Percentiles rank a stretch among this genome's conserved stretches.
Conservation (phyloP, 2,329 filamentous ascomycete species). For the Sphaceloma murrayae region DNA sequence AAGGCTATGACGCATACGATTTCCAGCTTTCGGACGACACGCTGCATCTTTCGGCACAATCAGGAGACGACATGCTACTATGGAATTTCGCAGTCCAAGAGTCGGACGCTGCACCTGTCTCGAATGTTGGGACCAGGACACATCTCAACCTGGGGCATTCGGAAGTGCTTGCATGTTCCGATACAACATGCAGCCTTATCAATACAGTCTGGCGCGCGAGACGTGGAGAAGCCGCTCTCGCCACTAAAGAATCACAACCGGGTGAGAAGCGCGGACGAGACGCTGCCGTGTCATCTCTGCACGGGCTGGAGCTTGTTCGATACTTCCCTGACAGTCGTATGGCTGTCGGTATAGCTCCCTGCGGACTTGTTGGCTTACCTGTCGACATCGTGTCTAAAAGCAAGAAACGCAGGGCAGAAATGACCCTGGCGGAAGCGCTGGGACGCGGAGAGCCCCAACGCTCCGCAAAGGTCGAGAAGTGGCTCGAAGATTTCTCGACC, state of each 20-base stretch:
- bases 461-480: conserved; percentile 14
- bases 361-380: conserved; percentile 58
- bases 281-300: background rate
- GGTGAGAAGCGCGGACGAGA: conserved; percentile 4
- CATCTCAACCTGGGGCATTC: background rate
- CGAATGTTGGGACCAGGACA: background rate
- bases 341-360: conserved; percentile 54
- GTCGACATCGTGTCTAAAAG: conserved; percentile 30
- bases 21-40: conserved; percentile 9
- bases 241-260: background rate
- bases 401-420: conserved; percentile 30
- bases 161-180: background rate
- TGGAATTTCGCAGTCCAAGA: background rate
- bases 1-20: background rate
- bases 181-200: background rate
- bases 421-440: conserved; percentile 60
- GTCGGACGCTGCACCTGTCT: background rate
- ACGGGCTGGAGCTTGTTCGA: background rate
- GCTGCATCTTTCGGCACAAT: background rate
- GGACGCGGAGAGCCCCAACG: conserved; percentile 48
- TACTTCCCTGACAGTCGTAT: conserved; percentile 55
- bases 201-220: conserved; percentile 4
- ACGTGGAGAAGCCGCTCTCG: conserved; percentile 17
- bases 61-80: background rate
- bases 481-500: conserved; percentile 16